Base-by-base conservation (phyloP, 2,329 filamentous ascomycete species). In the Talaromyces marneffei region DNA sequence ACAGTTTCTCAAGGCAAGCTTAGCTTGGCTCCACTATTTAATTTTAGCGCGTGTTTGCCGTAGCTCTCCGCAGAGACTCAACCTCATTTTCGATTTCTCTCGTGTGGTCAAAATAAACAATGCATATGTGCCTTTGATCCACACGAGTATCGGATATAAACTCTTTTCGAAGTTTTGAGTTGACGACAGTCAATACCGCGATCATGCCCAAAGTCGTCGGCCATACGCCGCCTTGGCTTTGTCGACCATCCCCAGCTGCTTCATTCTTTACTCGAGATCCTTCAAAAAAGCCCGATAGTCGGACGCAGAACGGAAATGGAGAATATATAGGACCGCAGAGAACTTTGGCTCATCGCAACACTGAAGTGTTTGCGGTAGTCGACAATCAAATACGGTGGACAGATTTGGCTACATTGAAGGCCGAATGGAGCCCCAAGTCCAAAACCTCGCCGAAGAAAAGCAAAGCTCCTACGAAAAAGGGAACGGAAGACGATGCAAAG, bases 381-480 rank as follows among this genome's bases (percentile, higher is more conserved):
- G 92, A 92, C 54, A 92, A 89, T 68, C 91, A 97, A 75, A 89
- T 99, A 64, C 84, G 92, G 74, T 99, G 94, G 92, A 88, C 90
- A 9, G 91, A 96, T 75, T 78, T 99, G 60, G 85, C 86, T 57
- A 85, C 87, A 62, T 75, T 97, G 70, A 96, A 95, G 78, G 89
- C 85, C 60, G 72, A 78, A 66, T 80, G 77, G 77, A 75, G 79
- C 64, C 72, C 77, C 53, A 68, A 70, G 57, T 65, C 70, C n/a
- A 71, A 69, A 59, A 69, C 52, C n/a, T 55, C 71, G 44, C 74
- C 73, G 64, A 64, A 63, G 42, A 71, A 71, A 58, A 62, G 14
- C 3, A 39, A 55, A 55, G 29, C 48, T 33, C 29, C 54, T 46
- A 44, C 68, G 35, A 62, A 67, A 40, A 61, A 67, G 67, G 44